These are phyloP conservation scores for Xylaria sp. DNA, from an alignment of 2,329 filamentous ascomycete genomes.

Conservation along the genomic window DNA sequence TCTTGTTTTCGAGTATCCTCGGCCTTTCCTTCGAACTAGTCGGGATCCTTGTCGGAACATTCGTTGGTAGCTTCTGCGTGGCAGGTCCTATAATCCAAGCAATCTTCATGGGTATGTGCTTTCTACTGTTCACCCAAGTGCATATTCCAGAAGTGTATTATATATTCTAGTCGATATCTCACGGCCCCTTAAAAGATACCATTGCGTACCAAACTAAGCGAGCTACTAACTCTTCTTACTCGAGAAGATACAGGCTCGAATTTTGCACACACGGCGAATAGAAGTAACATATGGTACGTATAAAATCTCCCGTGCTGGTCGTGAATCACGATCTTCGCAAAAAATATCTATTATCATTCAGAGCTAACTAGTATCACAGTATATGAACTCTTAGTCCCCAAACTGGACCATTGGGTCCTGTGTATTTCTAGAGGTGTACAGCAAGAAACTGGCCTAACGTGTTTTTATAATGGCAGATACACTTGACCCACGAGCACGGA, in stretches of 20 bases:
- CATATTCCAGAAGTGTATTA: not conserved
- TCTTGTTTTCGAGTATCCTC: slow-evolving; percentile 69
- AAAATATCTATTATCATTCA: too few relatives aligned
- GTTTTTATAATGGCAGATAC: too few relatives aligned
- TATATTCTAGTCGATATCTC: not conserved
- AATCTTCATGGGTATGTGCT: slow-evolving; percentile 26
- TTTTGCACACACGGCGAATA: slow-evolving; percentile 75
- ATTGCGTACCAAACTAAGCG: slow-evolving; percentile 41
- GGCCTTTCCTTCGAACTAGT: slow-evolving; percentile 63
- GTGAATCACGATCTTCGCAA: too few relatives aligned
- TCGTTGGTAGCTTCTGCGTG: slow-evolving; percentile 67
- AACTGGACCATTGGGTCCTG: too few relatives aligned
- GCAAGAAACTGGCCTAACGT: too few relatives aligned
- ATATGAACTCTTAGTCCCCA: too few relatives aligned
- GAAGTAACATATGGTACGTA: slow-evolving; percentile 73
- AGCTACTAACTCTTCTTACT: slow-evolving; percentile 39
- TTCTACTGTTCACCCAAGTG: not conserved
- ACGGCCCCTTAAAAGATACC: not conserved
- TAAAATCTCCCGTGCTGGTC: too few relatives aligned
- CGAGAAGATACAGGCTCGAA: slow-evolving; percentile 75
- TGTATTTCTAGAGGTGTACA: too few relatives aligned
- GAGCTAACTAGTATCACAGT: too few relatives aligned
- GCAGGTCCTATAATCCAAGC: slow-evolving; percentile 75
- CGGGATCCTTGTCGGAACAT: slow-evolving; percentile 72
- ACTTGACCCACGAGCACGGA: slow-evolving; percentile 73